A percentile compares a stretch with the other conserved stretches of the same genome.
phyloP scores from a whole-genome alignment of 208 protist species.

The Wallacemonas collosoma region DNA sequence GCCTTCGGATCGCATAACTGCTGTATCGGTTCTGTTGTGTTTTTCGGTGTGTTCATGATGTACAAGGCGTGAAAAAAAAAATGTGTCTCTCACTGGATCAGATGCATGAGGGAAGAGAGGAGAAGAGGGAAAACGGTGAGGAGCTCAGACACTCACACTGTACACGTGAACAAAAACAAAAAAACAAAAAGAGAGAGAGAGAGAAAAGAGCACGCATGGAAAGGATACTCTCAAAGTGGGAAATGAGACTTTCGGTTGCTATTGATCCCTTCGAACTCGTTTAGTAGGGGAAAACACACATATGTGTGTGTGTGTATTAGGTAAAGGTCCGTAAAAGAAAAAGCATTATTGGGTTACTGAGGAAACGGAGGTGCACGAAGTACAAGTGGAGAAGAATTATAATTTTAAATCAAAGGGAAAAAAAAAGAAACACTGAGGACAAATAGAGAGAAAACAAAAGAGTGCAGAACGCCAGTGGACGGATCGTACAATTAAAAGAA shows the following conservation, averaged over 20 bases:
- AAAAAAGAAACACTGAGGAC: constrained; percentile 7
- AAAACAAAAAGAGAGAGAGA: constrained; percentile 22
- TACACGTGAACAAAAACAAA: constrained; percentile 18
- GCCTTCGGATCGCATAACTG: neutral
- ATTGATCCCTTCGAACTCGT: neutral
- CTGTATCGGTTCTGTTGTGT: neutral
- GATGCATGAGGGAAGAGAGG: neutral
- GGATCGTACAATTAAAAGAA: constrained; percentile 1
- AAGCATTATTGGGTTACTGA: neutral
- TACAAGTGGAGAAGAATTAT: neutral
- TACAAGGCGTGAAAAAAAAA: neutral
- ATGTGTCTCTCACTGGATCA: neutral
- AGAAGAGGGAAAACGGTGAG: constrained; percentile 11
- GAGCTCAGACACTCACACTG: neutral
- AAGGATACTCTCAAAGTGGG: neutral
- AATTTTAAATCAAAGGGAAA: constrained; percentile 1
- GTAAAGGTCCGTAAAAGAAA: neutral
- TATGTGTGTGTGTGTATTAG: neutral
- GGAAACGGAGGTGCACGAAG: no score
- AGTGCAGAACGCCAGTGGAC: neutral
- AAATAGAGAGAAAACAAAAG: constrained; percentile 14
- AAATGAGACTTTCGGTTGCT: neutral
- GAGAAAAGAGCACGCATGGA: constrained; percentile 8
- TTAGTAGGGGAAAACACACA: neutral
- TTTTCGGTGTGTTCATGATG: neutral